These are phyloP conservation scores for Inonotus obliquus DNA, from an alignment of 1,284 basidiomycete species.

Conservation along the genomic window DNA sequence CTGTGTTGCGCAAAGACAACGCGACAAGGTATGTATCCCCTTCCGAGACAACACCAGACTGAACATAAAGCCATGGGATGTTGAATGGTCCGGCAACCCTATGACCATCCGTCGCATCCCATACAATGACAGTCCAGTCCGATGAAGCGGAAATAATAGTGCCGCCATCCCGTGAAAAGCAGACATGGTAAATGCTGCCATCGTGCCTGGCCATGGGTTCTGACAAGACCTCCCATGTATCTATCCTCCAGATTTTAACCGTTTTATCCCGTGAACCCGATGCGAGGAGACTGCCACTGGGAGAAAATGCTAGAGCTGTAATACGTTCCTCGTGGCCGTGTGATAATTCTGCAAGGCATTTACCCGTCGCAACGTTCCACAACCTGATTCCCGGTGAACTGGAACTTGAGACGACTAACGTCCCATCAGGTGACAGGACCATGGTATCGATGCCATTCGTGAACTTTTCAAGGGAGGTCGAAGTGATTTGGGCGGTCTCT, in stretches of 20 bases:
- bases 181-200: too few relatives aligned
- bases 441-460: too few relatives aligned
- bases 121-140: background rate
- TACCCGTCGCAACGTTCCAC: background rate
- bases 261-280: constrained; percentile 3
- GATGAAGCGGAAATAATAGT: constrained; percentile 1
- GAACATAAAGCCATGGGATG: background rate
- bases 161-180: too few relatives aligned
- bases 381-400: too few relatives aligned
- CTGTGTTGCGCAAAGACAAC: background rate
- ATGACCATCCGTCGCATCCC: background rate
- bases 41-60: background rate
- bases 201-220: background rate
- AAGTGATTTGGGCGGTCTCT: too few relatives aligned
- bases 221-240: background rate
- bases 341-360: background rate
- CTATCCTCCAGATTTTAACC: constrained; percentile 1
- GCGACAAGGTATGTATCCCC: background rate
- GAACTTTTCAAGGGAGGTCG: too few relatives aligned
- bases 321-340: constrained; percentile 19
- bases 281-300: constrained; percentile 3
- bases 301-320: constrained; percentile 17
- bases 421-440: too few relatives aligned
- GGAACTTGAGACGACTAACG: too few relatives aligned
- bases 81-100: background rate